These are phyloP conservation scores for Nigrospora osmanthi DNA, from an alignment of 2,329 filamentous ascomycete species.

Conservation along the genomic window DNA sequence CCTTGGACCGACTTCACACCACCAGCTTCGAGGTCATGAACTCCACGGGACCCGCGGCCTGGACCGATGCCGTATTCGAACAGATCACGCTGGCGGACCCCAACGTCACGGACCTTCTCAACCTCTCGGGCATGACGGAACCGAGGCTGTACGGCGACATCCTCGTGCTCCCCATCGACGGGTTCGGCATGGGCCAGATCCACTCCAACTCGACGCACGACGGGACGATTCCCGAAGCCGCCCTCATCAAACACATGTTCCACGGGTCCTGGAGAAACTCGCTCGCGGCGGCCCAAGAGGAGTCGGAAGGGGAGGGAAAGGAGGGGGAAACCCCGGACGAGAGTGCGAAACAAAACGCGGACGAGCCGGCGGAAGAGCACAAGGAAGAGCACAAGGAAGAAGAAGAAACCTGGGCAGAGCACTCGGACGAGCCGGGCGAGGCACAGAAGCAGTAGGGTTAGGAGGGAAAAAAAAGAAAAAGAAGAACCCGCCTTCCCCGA, in stretches of 20 bases:
- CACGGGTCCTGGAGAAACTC: constrained; percentile 16
- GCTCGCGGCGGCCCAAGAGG: constrained; percentile 1
- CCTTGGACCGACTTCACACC: not conserved
- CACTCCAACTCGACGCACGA: not conserved
- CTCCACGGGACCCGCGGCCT: constrained; percentile 4
- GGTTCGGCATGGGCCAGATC: not conserved
- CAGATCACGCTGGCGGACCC: constrained; percentile 1
- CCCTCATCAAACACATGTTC: not conserved
- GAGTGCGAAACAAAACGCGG: no score
- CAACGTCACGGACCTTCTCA: not conserved
- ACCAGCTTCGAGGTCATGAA: constrained; percentile 3
- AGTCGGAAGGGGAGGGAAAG: no score
- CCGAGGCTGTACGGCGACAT: constrained; percentile 3
- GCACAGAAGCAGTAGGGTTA: no score
- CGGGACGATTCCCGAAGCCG: not conserved
- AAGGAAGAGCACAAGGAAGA: no score
- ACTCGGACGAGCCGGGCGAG: no score
- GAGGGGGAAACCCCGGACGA: no score
- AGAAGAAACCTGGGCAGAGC: no score
- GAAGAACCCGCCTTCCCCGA: no score
- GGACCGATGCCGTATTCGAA: constrained; percentile 3
- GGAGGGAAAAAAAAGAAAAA: no score
- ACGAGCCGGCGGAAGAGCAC: no score
- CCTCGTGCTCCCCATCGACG: constrained; percentile 2
- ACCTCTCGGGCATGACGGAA: constrained; percentile 2